Conservation (phyloP, 371 early-diverging fungal genomes). For the Coemansia sp. region DNA sequence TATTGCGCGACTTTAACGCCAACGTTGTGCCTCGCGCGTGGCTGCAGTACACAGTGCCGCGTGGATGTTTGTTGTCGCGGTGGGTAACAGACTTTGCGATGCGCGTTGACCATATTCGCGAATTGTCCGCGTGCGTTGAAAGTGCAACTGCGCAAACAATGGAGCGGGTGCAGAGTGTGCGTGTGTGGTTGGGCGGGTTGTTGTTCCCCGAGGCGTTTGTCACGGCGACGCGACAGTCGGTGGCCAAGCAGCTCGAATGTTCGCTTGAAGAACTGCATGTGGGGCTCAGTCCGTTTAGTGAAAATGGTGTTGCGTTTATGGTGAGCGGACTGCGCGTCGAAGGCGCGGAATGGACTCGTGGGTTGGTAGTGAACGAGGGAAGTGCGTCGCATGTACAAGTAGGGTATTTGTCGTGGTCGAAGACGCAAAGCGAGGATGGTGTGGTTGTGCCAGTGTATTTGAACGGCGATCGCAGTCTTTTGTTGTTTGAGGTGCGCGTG, state of each 20-base stretch:
- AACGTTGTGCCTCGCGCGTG: constrained; percentile 79
- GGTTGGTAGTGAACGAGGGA: constrained; percentile 58
- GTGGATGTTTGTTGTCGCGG: constrained; percentile 52
- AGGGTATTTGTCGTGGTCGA: constrained; percentile 22
- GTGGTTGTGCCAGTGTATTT: constrained; percentile 75
- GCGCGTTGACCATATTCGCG: constrained; percentile 68
- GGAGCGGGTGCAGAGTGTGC: constrained; percentile 45
- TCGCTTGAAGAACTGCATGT: constrained; percentile 69
- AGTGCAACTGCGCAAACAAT: not conserved
- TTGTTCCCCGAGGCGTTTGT: constrained; percentile 90
- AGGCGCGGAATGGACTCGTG: constrained; percentile 63
- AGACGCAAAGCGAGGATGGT: not conserved
- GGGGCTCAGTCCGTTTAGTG: not conserved
- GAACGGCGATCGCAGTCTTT: constrained; percentile 71
- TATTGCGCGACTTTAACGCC: constrained; percentile 68
- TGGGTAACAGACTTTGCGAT: constrained; percentile 75
- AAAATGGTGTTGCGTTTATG: not conserved
- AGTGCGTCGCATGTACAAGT: constrained; percentile 46
- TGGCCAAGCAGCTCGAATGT: constrained; percentile 67
- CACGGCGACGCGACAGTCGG: constrained; percentile 87
- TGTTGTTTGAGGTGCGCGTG: constrained; percentile 71
- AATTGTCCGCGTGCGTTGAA: constrained; percentile 54
- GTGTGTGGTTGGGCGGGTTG: constrained; percentile 84
- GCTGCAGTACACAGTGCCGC: constrained; percentile 72
- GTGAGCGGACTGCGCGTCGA: constrained; percentile 59